Base-by-base conservation (phyloP, 805 yeast genomes). In the Sugiyamaella boreocaroliniensis region DNA sequence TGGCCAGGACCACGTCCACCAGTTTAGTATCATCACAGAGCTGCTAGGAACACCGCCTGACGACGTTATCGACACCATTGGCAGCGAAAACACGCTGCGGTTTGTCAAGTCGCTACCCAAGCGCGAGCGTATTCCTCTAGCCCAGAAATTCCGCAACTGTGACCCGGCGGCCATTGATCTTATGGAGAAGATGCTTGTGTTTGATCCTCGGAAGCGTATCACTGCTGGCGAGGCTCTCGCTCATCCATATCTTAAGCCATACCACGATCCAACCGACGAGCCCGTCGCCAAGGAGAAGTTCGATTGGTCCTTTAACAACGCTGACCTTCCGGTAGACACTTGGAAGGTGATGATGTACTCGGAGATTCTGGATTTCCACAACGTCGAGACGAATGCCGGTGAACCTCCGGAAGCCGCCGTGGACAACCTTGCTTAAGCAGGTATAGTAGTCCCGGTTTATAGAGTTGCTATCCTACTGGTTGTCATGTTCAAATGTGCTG, bases 281-380 rank as follows among this genome's bases (percentile, higher is more conserved):
- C 99, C 99, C 1, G 85, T 80, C 4, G 96, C 98, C 29, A 88
- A 83, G 47, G 87, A 85, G 60, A 86, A 85, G 67, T 93, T 93
- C 64, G 99, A 93, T 71, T 93, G 99, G 99, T 84, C 93, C 64
- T 92, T 92, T 70, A 92, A 93, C 68, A 98, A 95, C 62, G 98
- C 97, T 0, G 99, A 92, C 70, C 77, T 92, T 62, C 97, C 98
- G 2, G 93, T 93, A 15, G 98, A 93, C 65, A 89, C 97, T 12
- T 92, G 99, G 99, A 83, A 96, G 73, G 96, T 89, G 16, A 92
- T 93, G 98, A 92, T 93, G 96, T 93, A 93, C 72, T 85, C 95
- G 50, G 99, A 92, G 71, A 93, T 92, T 57, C 76, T 93, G 60
- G 97, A 92, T 68, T 92, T 89, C 79, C 98, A 92, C 70, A 95